Base-by-base conservation (phyloP, 1,139 yeast genomes). In the Geotrichum citri-aurantii region DNA sequence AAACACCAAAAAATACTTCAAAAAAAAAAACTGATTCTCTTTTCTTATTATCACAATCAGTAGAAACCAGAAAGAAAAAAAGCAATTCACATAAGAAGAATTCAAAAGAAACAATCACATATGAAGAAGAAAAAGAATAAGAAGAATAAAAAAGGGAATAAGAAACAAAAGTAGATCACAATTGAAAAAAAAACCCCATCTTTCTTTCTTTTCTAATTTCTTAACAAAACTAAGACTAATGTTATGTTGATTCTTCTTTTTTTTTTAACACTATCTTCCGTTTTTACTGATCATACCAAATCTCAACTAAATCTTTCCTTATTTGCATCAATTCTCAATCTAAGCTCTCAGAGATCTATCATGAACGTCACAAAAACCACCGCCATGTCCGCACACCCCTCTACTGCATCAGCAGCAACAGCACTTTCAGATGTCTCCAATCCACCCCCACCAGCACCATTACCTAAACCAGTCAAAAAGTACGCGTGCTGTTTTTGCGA, bases 401-500 rank as follows among this genome's bases (percentile, higher is more conserved):
- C 40, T 11, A 14, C 40, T 10, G 40, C 40, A 31, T 10, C 10
- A 31, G 12, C 31, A 23, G 31, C 29, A 7, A 12, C 29, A 7
- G n/a, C 49, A 12, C 31, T 8, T 6, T 24, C 26, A 23, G 6
- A n/a, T 11, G 5, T 24, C 31, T 6, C 26, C 49, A 47, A 12
- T 12, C n/a, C 17, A n/a, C 27, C 21, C 31, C n/a, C 31, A n/a
- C 29, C 48, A n/a, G 21, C 48, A 11, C 14, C 19, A 7, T 14
- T 24, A 14, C 8, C 27, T 24, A 19, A 19, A 27, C 37, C 50
- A 27, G 37, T 48, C 21, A 57, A 57, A 50, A 17, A 42, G 24
- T 87, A 87, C 71, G 81, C 86, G 44, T 88, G 96, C 72, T 84
- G 87, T 24, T 87, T 83, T 69, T 88, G 96, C 67, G 89, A 91